Conservation (phyloP, 495 filamentous ascomycete genomes). For the Penicillium verhagenii region DNA sequence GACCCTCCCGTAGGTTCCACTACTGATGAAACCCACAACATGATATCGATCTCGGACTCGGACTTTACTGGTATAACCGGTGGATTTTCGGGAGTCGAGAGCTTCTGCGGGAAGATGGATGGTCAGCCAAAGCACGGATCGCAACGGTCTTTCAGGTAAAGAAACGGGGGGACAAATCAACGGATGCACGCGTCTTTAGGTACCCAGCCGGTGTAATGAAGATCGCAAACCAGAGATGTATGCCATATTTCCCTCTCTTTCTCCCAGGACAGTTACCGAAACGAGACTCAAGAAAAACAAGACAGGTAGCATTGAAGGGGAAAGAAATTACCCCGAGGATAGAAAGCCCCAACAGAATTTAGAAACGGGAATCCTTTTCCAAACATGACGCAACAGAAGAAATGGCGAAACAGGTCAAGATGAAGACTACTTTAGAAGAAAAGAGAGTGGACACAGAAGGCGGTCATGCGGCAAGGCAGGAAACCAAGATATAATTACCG, state of each 20-base stretch:
- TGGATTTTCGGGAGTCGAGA: constrained; percentile 42
- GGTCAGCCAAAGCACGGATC: constrained; percentile 11
- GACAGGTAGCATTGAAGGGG: constrained; percentile 10
- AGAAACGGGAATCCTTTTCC: constrained; percentile 43
- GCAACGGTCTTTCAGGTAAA: constrained; percentile 11
- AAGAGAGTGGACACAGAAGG: constrained; percentile 3
- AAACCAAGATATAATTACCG: constrained; percentile 55
- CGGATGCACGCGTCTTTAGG: constrained; percentile 18
- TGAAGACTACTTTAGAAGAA: constrained; percentile 10
- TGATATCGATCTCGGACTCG: constrained; percentile 88
- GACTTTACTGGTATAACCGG: constrained; percentile 79
- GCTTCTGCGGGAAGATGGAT: constrained; percentile 24
- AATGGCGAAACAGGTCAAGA: constrained; percentile 4
- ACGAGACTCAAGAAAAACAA: constrained; percentile 11
- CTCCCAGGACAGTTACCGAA: constrained; percentile 4
- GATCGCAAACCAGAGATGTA: constrained; percentile 12
- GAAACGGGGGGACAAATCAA: constrained; percentile 17
- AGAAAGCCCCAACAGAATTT: constrained; percentile 43
- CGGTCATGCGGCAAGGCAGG: constrained; percentile 13
- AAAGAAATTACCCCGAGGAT: constrained; percentile 51
- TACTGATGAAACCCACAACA: constrained; percentile 96
- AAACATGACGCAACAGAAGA: constrained; percentile 37
- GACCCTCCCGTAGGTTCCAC: constrained; percentile 97
- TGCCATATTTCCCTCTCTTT: constrained; percentile 7
- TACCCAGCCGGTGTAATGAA: constrained; percentile 15